Evolutionary conservation across 2,329 filamentous ascomycete species (phyloP), one percentile per base, ranked within the genome.

Genomic region (Ustulina deusta): DNA sequence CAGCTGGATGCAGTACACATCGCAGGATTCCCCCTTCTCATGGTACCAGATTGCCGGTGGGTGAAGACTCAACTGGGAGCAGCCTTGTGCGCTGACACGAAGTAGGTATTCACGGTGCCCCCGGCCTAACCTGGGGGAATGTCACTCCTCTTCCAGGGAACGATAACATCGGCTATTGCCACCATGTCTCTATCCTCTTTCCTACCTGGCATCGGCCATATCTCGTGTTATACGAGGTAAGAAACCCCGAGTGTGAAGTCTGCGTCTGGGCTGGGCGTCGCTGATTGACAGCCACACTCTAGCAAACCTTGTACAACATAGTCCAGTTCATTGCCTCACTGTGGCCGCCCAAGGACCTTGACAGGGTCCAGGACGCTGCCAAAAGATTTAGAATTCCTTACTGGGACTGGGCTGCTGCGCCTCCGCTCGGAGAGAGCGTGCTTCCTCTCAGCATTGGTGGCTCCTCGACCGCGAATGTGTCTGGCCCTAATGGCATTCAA

Each of bases 151-250:
- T 80, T 1, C 75, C 82, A 2, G 87, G 86, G 1, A 87, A 85
- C 66, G 82, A 84, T 64, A 80, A 83, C 44, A 83, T 85, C 17
- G 93, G 93, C 57, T 97, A 94, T 78, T 97, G 93, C 78, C 87
- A 88, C 15, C 93, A 97, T 79, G 87, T 85, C 27, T 92, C 91
- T 1, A 88, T 90, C 46, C 81, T 96, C 17, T 96, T 97, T 77
- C 88, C 91, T 44, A 86, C 90, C 44, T 97, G 93, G 93, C 93
- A 97, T 83, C 87, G 93, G 57, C 91, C 93, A 0, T 97, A 95
- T 78, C 82, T 96, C 66, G 85, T 84, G 34, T 78, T 89, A 58
- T 87, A 87, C 65, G 87, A 89, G 82, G 87, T 86, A 76, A 61
- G 76, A 65, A 61, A 15, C 48, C 40, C 51, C 10, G 36, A 36